Evolutionary conservation across 306 rosid genomes (phyloP).

Genomic region (Castanea mollissima): DNA sequence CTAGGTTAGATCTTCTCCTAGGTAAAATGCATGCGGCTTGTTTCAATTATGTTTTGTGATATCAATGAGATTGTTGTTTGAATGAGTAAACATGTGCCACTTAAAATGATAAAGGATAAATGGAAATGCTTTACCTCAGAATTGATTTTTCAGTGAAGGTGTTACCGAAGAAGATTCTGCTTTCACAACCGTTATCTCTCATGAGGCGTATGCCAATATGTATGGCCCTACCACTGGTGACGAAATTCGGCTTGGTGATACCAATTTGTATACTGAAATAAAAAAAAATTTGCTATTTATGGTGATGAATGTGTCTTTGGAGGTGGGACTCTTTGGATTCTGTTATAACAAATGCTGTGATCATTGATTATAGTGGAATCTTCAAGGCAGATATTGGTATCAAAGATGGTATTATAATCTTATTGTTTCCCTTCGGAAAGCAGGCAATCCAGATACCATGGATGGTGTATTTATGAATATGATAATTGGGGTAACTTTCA

Average conservation of each 20-base stretch:
- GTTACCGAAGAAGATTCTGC: conserved; percentile 48
- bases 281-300: conserved; percentile 57
- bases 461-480: conserved; percentile 40
- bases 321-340: conserved; percentile 82
- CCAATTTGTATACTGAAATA: conserved; percentile 79
- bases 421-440: conserved; percentile 65
- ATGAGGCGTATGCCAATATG: conserved; percentile 73
- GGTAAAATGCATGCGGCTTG: conserved; percentile 7
- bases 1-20: conserved; percentile 50
- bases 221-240: conserved; percentile 92
- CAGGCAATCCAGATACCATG: conserved; percentile 94
- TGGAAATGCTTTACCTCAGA: conserved; percentile 32
- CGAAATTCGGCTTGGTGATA: conserved; percentile 91
- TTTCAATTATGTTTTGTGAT: conserved; percentile 14
- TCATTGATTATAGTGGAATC: conserved; percentile 82
- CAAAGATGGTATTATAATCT: conserved; percentile 51
- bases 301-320: conserved; percentile 97
- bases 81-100: conserved; percentile 4
- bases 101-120: conserved; percentile 11
- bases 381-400: conserved; percentile 90
- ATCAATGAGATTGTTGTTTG: conserved; percentile 20
- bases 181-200: conserved; percentile 50
- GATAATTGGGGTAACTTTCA: conserved; percentile 69
- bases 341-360: conserved; percentile 80
- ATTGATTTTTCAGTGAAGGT: conserved; percentile 75